Conservation (phyloP, 2,329 filamentous ascomycete genomes). For the Clonostachys sp. region DNA sequence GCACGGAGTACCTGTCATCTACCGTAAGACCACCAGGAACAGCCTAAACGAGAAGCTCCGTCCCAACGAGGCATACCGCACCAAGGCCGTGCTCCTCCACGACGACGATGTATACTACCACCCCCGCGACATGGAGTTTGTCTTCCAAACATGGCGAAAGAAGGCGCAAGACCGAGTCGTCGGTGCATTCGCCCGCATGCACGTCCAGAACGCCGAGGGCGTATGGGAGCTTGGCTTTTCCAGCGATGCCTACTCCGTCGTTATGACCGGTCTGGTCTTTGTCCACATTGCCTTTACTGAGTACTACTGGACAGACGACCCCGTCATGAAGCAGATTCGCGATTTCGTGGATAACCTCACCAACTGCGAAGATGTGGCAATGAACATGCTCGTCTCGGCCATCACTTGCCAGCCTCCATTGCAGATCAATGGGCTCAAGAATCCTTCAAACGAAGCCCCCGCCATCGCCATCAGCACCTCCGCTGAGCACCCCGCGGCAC, state of each 20-base stretch:
- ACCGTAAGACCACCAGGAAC: constrained; percentile 12
- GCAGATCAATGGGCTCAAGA: constrained; percentile 22
- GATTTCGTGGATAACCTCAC: constrained; percentile 27
- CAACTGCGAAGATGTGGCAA: constrained; percentile 34
- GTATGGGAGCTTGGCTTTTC: constrained; percentile 25
- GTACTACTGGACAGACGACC: constrained; percentile 24
- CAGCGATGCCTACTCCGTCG: constrained; percentile 26
- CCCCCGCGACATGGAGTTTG: constrained; percentile 30
- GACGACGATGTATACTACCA: constrained; percentile 34
- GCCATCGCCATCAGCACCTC: constrained; percentile 22
- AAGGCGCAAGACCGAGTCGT: constrained; percentile 25
- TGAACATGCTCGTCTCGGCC: constrained; percentile 27
- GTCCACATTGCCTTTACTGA: constrained; percentile 29
- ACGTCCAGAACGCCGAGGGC: constrained; percentile 13
- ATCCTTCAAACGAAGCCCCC: constrained; percentile 23
- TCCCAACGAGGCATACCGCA: constrained; percentile 26
- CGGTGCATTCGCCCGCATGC: constrained; percentile 28
- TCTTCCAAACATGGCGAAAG: constrained; percentile 32
- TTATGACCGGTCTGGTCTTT: constrained; percentile 31
- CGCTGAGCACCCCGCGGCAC: constrained; percentile 21
- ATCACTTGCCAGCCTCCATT: constrained; percentile 26
- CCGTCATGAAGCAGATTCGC: constrained; percentile 19
- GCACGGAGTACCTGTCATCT: constrained; percentile 14
- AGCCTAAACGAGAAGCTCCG: constrained; percentile 20
- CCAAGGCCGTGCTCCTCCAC: constrained; percentile 30